Percentiles rank a stretch among this genome's conserved stretches.
phyloP scores from a whole-genome alignment of 768 basidiomycete genomes.

The Holtermanniella nyarrowii region DNA sequence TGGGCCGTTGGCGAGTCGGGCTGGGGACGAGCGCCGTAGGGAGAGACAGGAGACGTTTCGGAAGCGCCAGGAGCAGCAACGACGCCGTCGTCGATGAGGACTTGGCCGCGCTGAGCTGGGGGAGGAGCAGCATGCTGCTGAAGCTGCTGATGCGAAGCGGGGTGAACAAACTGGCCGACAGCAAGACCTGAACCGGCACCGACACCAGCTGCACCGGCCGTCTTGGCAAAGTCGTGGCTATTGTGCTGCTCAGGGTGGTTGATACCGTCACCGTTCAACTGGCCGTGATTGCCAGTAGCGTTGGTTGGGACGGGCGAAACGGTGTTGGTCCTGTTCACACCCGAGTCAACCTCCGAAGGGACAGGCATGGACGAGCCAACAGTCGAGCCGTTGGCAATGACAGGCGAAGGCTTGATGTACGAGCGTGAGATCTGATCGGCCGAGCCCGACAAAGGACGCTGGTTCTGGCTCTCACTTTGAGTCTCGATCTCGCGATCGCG shows the following conservation, averaged over 20 bases:
- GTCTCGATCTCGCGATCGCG: no score
- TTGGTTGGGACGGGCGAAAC: not conserved
- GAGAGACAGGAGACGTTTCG: conserved; percentile 13
- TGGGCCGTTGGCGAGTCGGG: conserved; percentile 21
- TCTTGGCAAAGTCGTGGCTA: conserved; percentile 2
- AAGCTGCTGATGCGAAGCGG: conserved; percentile 26
- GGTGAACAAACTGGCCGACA: conserved; percentile 24
- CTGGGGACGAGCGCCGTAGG: conserved; percentile 22
- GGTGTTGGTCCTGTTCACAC: not conserved
- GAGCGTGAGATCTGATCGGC: conserved; percentile 11
- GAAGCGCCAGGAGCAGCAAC: not conserved
- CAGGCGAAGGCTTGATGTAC: conserved; percentile 7
- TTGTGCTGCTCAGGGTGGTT: conserved; percentile 1
- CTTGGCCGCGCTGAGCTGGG: conserved; percentile 11
- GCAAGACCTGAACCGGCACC: conserved; percentile 10
- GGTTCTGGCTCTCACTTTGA: no score
- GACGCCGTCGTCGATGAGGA: conserved; percentile 17
- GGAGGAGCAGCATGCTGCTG: no score
- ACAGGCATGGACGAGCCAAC: not conserved
- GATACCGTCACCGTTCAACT: conserved; percentile 1
- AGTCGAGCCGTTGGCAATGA: not conserved
- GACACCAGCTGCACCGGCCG: conserved; percentile 4
- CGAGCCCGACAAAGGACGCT: no score
- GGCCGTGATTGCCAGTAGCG: not conserved
- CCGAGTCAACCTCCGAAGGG: not conserved